Evolutionary conservation across 495 filamentous ascomycete genomes (phyloP).

Genomic region (Penicillium roqueforti): DNA sequence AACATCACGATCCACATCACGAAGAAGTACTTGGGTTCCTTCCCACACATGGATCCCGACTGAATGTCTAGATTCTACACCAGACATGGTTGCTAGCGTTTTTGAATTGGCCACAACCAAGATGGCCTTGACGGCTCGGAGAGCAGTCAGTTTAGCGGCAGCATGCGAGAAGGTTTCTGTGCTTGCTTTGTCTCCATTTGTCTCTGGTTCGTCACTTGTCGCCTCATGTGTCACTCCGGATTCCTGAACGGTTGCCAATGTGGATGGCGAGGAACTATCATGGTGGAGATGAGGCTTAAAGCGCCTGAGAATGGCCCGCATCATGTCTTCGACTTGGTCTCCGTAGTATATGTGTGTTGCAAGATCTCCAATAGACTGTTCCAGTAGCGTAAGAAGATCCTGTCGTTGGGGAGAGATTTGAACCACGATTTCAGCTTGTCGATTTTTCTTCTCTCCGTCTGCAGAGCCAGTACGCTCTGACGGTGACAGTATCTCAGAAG

Average conservation of each 20-base stretch:
- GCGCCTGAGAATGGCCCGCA: slow-evolving; percentile 67
- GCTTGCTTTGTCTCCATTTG: slow-evolving; percentile 27
- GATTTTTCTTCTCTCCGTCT: slow-evolving; percentile 21
- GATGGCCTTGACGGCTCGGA: slow-evolving; percentile 77
- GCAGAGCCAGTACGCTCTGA: slow-evolving; percentile 40
- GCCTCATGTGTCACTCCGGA: slow-evolving; percentile 13
- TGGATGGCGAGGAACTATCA: slow-evolving; percentile 34
- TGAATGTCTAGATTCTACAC: slow-evolving; percentile 62
- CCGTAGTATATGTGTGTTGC: slow-evolving; percentile 92
- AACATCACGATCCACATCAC: slow-evolving; percentile 70
- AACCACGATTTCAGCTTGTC: slow-evolving; percentile 5
- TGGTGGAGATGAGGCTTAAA: slow-evolving; percentile 59
- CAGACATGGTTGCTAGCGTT: slow-evolving; percentile 52
- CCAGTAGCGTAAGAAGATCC: slow-evolving; percentile 60
- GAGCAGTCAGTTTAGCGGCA: slow-evolving; percentile 67
- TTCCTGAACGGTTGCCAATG: slow-evolving; percentile 41
- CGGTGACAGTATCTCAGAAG: slow-evolving; percentile 65
- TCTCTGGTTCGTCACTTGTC: slow-evolving; percentile 11
- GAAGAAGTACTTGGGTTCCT: slow-evolving; percentile 82
- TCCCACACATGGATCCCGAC: slow-evolving; percentile 83
- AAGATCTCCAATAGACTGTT: slow-evolving; percentile 76
- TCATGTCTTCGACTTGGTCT: slow-evolving; percentile 90
- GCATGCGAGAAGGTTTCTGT: slow-evolving; percentile 62
- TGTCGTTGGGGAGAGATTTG: slow-evolving; percentile 43
- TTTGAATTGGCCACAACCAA: slow-evolving; percentile 71